Evolutionary conservation across 2,329 filamentous ascomycete species (phyloP).

Genomic region (Colletotrichum cuscutae): DNA sequence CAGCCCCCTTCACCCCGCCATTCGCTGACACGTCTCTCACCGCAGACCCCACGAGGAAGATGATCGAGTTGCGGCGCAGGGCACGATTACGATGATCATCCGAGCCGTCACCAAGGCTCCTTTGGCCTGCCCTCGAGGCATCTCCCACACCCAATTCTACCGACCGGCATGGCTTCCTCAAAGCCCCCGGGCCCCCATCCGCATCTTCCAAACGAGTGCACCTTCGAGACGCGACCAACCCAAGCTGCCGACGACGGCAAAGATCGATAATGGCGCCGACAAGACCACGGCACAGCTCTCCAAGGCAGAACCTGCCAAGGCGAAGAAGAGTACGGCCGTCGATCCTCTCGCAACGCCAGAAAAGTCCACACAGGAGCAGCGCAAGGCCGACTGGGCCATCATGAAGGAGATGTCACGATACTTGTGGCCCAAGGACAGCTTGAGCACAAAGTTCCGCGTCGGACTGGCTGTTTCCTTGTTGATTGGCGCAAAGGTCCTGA

Average conservation of each 20-base stretch:
- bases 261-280: not conserved
- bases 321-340: slow-evolving; percentile 30
- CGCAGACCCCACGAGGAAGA: slow-evolving; percentile 18
- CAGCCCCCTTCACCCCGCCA: not conserved
- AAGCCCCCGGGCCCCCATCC: slow-evolving; percentile 26
- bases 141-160: slow-evolving; percentile 6
- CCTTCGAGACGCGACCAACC: slow-evolving; percentile 22
- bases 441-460: slow-evolving; percentile 86
- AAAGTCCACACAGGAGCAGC: slow-evolving; percentile 84
- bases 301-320: not conserved
- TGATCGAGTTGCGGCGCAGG: slow-evolving; percentile 28
- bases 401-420: slow-evolving; percentile 98
- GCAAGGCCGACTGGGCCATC: slow-evolving; percentile 97
- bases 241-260: slow-evolving; percentile 2
- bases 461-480: slow-evolving; percentile 85
- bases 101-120: slow-evolving; percentile 33
- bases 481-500: slow-evolving; percentile 91
- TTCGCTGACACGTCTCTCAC: slow-evolving; percentile 1
- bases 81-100: slow-evolving; percentile 35
- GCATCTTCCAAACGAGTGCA: slow-evolving; percentile 35
- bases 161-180: slow-evolving; percentile 34
- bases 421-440: slow-evolving; percentile 91
- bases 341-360: slow-evolving; percentile 73
- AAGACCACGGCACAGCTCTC: not conserved
- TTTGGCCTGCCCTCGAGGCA: slow-evolving; percentile 28